phyloP scores from a whole-genome alignment of 768 basidiomycete species.

The Boletus tylopilopsis region DNA sequence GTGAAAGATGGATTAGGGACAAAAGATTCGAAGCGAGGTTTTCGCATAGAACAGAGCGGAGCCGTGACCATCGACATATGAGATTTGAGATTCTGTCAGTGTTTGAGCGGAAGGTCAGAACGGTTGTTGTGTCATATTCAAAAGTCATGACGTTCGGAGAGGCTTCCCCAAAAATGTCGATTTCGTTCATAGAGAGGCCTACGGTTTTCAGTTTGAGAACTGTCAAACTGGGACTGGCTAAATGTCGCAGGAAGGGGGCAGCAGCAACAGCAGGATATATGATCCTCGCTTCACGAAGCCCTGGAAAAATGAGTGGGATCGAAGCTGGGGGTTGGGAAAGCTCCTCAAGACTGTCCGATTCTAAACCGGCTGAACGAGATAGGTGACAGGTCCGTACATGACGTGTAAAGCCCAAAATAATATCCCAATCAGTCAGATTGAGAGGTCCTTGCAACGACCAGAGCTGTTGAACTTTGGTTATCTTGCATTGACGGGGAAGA shows the following conservation, averaged over 20 bases:
- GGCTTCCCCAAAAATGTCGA: background rate
- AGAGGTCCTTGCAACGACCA: background rate
- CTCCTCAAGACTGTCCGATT: background rate
- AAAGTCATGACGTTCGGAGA: background rate
- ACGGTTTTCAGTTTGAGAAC: background rate
- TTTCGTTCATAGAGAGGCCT: background rate
- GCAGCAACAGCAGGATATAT: rapidly evolving
- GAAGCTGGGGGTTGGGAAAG: background rate
- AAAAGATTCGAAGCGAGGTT: background rate
- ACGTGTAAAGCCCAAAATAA: background rate
- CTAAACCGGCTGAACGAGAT: too few relatives aligned
- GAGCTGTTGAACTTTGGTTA: background rate
- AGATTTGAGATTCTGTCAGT: background rate
- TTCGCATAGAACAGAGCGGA: background rate
- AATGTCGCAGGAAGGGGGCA: background rate
- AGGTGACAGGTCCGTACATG: background rate
- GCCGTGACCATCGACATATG: background rate
- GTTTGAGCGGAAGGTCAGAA: too few relatives aligned
- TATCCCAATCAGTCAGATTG: background rate
- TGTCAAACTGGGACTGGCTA: background rate
- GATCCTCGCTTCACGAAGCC: background rate
- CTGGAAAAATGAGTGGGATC: background rate
- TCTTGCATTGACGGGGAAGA: too few relatives aligned
- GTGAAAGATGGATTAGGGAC: background rate
- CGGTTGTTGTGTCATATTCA: background rate